Percentiles rank a stretch among this genome's conserved stretches.
Conservation (phyloP, 495 filamentous ascomycete species). For the Corynascus novoguineensis region DNA sequence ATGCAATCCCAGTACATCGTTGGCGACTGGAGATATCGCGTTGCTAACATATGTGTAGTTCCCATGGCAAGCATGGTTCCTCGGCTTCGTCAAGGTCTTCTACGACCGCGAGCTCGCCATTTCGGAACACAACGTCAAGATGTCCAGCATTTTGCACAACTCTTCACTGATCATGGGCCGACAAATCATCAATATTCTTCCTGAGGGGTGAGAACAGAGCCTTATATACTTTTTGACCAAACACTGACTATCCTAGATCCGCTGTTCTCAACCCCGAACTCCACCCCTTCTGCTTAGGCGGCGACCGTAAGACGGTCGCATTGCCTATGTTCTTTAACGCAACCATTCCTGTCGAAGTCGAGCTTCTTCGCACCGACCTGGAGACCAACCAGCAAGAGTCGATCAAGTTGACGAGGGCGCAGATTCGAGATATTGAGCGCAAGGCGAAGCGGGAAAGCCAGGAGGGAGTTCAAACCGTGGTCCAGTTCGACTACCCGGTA, state of each 20-base stretch:
- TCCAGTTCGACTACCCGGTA: slow-evolving; percentile 51
- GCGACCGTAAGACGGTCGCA: slow-evolving; percentile 49
- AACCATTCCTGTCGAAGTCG: slow-evolving; percentile 77
- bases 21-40: background rate
- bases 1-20: slow-evolving; percentile 25
- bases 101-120: slow-evolving; percentile 90
- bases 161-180: slow-evolving; percentile 87
- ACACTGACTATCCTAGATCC: slow-evolving; percentile 50
- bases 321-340: slow-evolving; percentile 93
- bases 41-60: slow-evolving; percentile 42
- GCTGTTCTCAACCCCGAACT: slow-evolving; percentile 78
- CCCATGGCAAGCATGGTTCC: slow-evolving; percentile 61
- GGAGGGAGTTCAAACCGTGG: slow-evolving; percentile 50
- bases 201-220: slow-evolving; percentile 66
- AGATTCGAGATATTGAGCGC: slow-evolving; percentile 57
- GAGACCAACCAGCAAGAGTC: slow-evolving; percentile 72
- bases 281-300: slow-evolving; percentile 70
- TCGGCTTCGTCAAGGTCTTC: slow-evolving; percentile 63
- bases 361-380: slow-evolving; percentile 77
- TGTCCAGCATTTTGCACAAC: slow-evolving; percentile 79
- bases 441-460: slow-evolving; percentile 47
- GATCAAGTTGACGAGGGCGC: slow-evolving; percentile 55
- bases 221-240: background rate
- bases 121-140: slow-evolving; percentile 80
- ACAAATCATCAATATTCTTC: slow-evolving; percentile 93